Conservation (phyloP, 2,329 filamentous ascomycete genomes). For the Aureobasidium sp. region DNA sequence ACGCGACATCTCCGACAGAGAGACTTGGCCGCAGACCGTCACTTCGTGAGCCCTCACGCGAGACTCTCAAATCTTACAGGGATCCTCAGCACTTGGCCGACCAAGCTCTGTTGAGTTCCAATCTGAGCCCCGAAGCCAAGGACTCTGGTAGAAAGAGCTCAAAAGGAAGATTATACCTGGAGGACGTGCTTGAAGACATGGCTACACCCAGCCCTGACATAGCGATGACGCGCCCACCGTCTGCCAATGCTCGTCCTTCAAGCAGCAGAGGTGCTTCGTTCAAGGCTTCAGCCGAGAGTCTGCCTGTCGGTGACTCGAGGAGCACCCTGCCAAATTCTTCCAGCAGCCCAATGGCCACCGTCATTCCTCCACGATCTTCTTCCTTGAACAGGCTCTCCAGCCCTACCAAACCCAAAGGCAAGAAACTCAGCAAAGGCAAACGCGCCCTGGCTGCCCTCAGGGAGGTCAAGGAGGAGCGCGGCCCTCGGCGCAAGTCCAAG, state of each 20-base stretch:
- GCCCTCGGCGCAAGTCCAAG: conserved; percentile 23
- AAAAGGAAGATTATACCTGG: conserved; percentile 28
- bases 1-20: background rate
- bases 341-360: background rate
- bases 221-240: background rate
- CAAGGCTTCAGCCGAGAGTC: background rate
- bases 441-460: conserved; percentile 22
- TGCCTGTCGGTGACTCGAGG: background rate
- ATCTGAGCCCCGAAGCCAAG: background rate
- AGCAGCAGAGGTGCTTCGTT: background rate
- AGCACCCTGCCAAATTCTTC: background rate
- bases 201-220: background rate
- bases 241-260: background rate
- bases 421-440: conserved; percentile 11
- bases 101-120: conserved; percentile 1
- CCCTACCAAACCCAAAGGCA: background rate
- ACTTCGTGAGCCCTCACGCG: background rate
- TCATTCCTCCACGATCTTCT: conserved; percentile 1
- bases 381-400: conserved; percentile 7
- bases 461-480: conserved; percentile 15
- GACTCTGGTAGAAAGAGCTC: conserved; percentile 23
- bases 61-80: background rate
- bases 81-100: conserved; percentile 7
- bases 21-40: background rate
- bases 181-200: conserved; percentile 21